These are phyloP conservation scores for Diutina mesorugosa DNA, from an alignment of 1,139 yeast species.

Conservation along the genomic window DNA sequence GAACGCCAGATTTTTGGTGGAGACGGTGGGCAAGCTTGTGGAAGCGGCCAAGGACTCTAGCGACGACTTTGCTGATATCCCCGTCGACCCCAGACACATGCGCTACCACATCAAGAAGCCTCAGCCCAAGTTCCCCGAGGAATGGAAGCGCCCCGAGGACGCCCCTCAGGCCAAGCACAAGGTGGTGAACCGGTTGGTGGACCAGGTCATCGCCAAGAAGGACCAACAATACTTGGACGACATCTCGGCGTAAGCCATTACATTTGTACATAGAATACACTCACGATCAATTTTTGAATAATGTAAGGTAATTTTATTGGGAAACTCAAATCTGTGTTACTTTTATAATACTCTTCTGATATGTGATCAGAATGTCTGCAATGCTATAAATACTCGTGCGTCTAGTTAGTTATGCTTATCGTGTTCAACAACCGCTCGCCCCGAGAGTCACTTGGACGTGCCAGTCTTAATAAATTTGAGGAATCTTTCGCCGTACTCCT, in stretches of 20 bases:
- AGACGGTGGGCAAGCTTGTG: slow-evolving; percentile 47
- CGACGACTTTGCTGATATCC: slow-evolving; percentile 62
- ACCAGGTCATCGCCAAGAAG: slow-evolving; percentile 18
- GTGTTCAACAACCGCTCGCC: background rate
- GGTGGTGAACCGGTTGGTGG: slow-evolving; percentile 21
- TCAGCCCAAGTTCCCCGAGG: slow-evolving; percentile 48
- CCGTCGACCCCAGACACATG: slow-evolving; percentile 54
- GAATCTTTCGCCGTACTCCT: slow-evolving; percentile 83
- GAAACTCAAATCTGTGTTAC: background rate
- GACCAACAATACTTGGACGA: slow-evolving; percentile 19
- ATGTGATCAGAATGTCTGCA: background rate
- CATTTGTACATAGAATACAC: background rate
- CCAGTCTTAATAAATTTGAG: slow-evolving; percentile 49
- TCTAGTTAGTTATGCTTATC: background rate
- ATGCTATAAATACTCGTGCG: background rate
- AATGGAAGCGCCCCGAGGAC: slow-evolving; percentile 74
- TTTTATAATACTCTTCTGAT: background rate
- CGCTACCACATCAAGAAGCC: slow-evolving; percentile 30
- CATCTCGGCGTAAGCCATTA: slow-evolving; percentile 11
- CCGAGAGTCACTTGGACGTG: slow-evolving; percentile 6
- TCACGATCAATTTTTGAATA: background rate
- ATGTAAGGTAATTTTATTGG: background rate
- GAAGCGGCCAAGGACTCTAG: slow-evolving; percentile 47
- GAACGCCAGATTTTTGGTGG: slow-evolving; percentile 65
- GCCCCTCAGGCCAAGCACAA: slow-evolving; percentile 33